These are phyloP conservation scores for Fragilariopsis cylindrus DNA, from an alignment of 108 stramenopile species.

Conservation along the genomic window DNA sequence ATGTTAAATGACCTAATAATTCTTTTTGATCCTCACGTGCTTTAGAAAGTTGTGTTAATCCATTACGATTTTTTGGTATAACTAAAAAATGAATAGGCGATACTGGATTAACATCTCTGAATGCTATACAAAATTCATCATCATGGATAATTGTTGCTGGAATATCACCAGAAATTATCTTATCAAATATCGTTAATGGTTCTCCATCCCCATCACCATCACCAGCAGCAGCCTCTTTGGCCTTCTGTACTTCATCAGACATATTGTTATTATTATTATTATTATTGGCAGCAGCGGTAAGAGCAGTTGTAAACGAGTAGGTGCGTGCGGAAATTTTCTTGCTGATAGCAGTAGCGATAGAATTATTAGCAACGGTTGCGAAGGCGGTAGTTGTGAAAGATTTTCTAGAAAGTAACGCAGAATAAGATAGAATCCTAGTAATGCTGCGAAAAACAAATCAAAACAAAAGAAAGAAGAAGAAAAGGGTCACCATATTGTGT, in stretches of 20 bases:
- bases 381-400: slow-evolving; percentile 3
- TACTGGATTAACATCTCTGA: slow-evolving; percentile 93
- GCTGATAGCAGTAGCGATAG: background rate
- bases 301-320: slow-evolving; percentile 12
- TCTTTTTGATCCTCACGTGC: slow-evolving; percentile 90
- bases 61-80: slow-evolving; percentile 96
- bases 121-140: slow-evolving; percentile 90
- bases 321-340: background rate
- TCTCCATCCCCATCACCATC: slow-evolving; percentile 60
- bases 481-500: no score
- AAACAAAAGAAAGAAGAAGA: no score
- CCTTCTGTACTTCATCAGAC: slow-evolving; percentile 49
- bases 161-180: slow-evolving; percentile 84
- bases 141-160: slow-evolving; percentile 89
- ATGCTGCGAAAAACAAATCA: background rate
- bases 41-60: slow-evolving; percentile 88
- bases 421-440: slow-evolving; percentile 19
- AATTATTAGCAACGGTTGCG: background rate
- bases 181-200: slow-evolving; percentile 92
- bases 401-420: slow-evolving; percentile 7
- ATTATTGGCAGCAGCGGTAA: background rate
- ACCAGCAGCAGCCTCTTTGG: slow-evolving; percentile 56
- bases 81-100: slow-evolving; percentile 94
- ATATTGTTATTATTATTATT: slow-evolving; percentile 4
- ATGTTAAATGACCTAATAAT: slow-evolving; percentile 94